These are phyloP conservation scores for Talaromyces funiculosus DNA, from an alignment of 2,329 filamentous ascomycete genomes.

Conservation along the genomic window DNA sequence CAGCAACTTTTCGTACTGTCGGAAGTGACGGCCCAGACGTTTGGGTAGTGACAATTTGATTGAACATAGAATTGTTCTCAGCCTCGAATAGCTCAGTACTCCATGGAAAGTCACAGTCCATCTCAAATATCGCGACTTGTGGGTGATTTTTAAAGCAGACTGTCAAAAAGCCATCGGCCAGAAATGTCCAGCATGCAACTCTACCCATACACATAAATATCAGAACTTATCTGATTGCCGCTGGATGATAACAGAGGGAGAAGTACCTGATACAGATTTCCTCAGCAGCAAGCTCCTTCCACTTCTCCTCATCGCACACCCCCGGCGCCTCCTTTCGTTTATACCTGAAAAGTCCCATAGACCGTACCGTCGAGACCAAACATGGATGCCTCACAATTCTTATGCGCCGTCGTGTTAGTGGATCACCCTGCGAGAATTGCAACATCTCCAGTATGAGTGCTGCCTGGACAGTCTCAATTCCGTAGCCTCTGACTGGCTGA, in stretches of 20 bases:
- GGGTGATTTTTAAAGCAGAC: conserved; percentile 30
- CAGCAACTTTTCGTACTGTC: conserved; percentile 21
- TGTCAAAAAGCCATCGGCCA: conserved; percentile 28
- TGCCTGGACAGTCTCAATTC: conserved; percentile 23
- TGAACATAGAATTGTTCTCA: conserved; percentile 23
- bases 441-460: conserved; percentile 30
- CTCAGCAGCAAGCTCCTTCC: conserved; percentile 22
- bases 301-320: conserved; percentile 18
- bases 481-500: conserved; percentile 9
- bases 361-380: conserved; percentile 26
- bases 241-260: background rate
- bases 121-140: conserved; percentile 25
- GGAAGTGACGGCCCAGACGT: conserved; percentile 18
- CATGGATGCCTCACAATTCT: conserved; percentile 28
- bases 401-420: conserved; percentile 26
- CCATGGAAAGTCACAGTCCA: conserved; percentile 29
- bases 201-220: conserved; percentile 5
- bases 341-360: conserved; percentile 23
- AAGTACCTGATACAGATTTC: conserved; percentile 24
- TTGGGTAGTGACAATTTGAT: conserved; percentile 15
- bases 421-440: conserved; percentile 26
- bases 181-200: conserved; percentile 28
- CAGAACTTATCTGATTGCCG: background rate
- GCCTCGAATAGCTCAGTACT: conserved; percentile 27
- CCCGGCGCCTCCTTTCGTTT: conserved; percentile 17